Base-by-base conservation (phyloP, 1,284 basidiomycete genomes). In the Moesziomyces sp. region DNA sequence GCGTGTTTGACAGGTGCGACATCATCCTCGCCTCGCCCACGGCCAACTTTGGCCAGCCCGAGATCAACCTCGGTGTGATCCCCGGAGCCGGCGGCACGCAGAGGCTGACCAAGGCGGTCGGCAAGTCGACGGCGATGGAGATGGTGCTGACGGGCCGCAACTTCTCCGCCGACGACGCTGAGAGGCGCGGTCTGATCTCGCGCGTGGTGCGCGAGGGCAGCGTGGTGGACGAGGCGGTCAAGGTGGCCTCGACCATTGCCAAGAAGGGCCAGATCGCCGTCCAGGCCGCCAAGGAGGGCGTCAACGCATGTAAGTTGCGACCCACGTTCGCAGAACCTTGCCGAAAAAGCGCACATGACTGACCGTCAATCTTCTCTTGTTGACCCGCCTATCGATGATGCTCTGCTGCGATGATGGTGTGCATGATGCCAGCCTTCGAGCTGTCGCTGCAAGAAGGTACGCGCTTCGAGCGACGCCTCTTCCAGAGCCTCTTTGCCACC, bases 91-190 rank as follows among this genome's bases (percentile, higher is more conserved):
- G 92, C 46, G 93, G 91, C 10, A 90, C 91, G 3, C 92, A 94
- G 83, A 90, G 94, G 54, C 90, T 99, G 55, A 90, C 92, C 19
- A 90, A 88, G 70, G 89, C 92, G 10, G 89, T 99, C 71, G 96
- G 96, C 57, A 98, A 97, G 86, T 93, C 93, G 38, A 90, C 93
- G 71, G 89, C 95, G 14, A 99, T 99, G 96, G 97, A 99, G 85
- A 87, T 98, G 85, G 89, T 93, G 51, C 88, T 99, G 51, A 97
- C 95, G 0, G 95, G 95, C 23, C 67, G 78, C 50, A 79, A 28
- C 61, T 88, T 97, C 81, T 86, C 87, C 55, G 97, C 94, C 2
- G 86, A 89, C 61, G 93, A 97, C 82, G 96, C 96, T 0, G 91
- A 90, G 68, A 85, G 88, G 46, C 97, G 93, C 91, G 96, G 88